Base-by-base conservation (phyloP, 495 filamentous ascomycete genomes). In the Hypoxylon trugodes region DNA sequence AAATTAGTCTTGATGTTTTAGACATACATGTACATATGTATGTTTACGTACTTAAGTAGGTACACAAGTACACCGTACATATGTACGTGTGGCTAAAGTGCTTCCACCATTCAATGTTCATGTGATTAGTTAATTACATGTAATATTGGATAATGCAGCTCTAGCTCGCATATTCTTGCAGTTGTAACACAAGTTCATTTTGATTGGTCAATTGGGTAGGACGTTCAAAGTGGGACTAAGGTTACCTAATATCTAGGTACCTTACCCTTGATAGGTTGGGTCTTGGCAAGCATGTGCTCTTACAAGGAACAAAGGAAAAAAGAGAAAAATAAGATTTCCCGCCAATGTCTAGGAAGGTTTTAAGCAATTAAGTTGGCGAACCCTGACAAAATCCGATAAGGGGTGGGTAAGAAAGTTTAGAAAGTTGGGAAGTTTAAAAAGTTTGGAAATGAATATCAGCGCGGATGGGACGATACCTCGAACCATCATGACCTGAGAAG, bases 401-500 rank as follows among this genome's bases (percentile, higher is more conserved):
- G 63, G 63, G 63, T 25, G 41, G 37, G n/a, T n/a, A n/a, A n/a
- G n/a, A n/a, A n/a, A n/a, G n/a, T n/a, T n/a, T n/a, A n/a, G n/a
- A n/a, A n/a, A n/a, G n/a, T n/a, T n/a, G n/a, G n/a, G n/a, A n/a
- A n/a, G n/a, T n/a, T n/a, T n/a, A n/a, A n/a, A n/a, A n/a, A n/a
- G n/a, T n/a, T n/a, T n/a, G n/a, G 53, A 57, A 53, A 66, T 57
- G 63, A 66, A 66, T 41, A 61, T 61, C 57, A 45, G 18, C 61
- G 19, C 40, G 22, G 2, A 66, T 66, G 63, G 63, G 38, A 66
- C 63, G 63, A 66, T 66, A 33, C 51, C 57, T 66, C 63, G 63
- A 66, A 66, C 63, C 63, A 66, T 61, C 51, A 66, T 66, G 63
- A 66, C n/a, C 63, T 66, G 63, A 66, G 63, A n/a, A n/a, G n/a